Evolutionary conservation across 2,329 filamentous ascomycete species (phyloP).

Genomic region (Colletotrichum ledebouriae): DNA sequence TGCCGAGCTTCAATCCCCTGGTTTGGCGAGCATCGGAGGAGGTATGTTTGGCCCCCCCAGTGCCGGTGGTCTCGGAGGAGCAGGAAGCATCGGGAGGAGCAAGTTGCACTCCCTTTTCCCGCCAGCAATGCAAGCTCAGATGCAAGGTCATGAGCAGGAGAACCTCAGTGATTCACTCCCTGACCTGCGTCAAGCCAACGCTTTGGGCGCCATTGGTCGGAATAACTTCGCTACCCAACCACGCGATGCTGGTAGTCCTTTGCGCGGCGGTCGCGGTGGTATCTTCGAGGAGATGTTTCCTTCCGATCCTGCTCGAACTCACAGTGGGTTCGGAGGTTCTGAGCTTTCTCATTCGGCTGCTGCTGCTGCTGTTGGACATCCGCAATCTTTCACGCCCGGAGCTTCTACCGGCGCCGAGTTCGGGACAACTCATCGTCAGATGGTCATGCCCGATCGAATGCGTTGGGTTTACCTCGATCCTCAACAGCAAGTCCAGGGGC

Average conservation of each 20-base stretch:
- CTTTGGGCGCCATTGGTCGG: conserved; percentile 77
- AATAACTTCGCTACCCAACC: conserved; percentile 66
- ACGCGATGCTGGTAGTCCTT: conserved; percentile 71
- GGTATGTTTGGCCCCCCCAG: conserved; percentile 77
- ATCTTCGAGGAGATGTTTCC: conserved; percentile 69
- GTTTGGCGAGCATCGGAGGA: conserved; percentile 72
- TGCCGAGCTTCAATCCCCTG: conserved; percentile 80
- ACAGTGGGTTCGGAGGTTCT: conserved; percentile 46
- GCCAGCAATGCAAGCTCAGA: conserved; percentile 89
- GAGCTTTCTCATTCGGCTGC: conserved; percentile 45
- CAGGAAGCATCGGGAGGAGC: conserved; percentile 81
- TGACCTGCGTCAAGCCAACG: conserved; percentile 72
- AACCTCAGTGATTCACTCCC: conserved; percentile 68
- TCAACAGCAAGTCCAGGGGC: conserved; percentile 90
- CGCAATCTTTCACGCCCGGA: conserved; percentile 45
- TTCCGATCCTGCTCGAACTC: conserved; percentile 51
- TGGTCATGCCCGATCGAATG: conserved; percentile 99
- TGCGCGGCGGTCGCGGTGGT: conserved; percentile 64
- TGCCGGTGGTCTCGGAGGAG: conserved; percentile 65
- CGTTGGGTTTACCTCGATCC: conserved; percentile 98
- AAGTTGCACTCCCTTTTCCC: conserved; percentile 92
- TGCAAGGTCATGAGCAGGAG: conserved; percentile 80
- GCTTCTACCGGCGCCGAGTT: conserved; percentile 45
- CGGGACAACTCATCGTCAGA: conserved; percentile 77
- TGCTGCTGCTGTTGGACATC: conserved; percentile 44